Evolutionary conservation across 768 basidiomycete species (phyloP), one percentile per base, ranked within the genome.

Genomic region (Pleurotus giganteus): DNA sequence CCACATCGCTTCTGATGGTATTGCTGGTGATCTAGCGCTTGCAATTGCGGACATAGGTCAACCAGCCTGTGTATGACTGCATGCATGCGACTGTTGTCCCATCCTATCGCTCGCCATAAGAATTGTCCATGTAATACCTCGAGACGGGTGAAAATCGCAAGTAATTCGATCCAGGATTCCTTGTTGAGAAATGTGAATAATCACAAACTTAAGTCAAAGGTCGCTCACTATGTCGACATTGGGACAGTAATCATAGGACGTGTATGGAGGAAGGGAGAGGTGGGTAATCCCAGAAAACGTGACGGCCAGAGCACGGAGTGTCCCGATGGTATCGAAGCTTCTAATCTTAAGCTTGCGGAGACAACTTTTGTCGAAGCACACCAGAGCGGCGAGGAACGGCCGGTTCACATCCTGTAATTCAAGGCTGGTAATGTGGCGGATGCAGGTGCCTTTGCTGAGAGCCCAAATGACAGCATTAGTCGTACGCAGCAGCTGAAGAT

Each of bases 111-210:
- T 3, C 58, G 57, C 79, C 79, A 82, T 1, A 79, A 61, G 12
- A 71, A 74, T 26, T 62, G 57, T 9, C 78, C 77, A 37, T 72
- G 70, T 57, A 80, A 74, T 0, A 75, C 71, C 59, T 77, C 68
- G 11, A 82, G 74, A 13, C 73, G 69, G 2, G 59, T 58, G 56
- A 80, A 80, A 12, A 61, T 67, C 1, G 75, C 68, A 0, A 82
- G 63, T 12, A 77, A 64, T 29, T 68, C 62, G 11, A 80, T 62
- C 70, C 77, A 74, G 24, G 68, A 63, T 11, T 73, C 69, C 74
- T 77, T 46, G 7, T 26, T 12, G 23, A 24, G 50, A 21, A 41
- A 53, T 43, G 12, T 43, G 29, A 19, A 24, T 19, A 32, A 32
- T n/a, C 3, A 37, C 12, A 26, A 13, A 9, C 54, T 37, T 21